A percentile compares a stretch with the other conserved stretches of the same genome.
phyloP scores from a whole-genome alignment of 345 rosid genomes.

The Physaria fendleri region DNA sequence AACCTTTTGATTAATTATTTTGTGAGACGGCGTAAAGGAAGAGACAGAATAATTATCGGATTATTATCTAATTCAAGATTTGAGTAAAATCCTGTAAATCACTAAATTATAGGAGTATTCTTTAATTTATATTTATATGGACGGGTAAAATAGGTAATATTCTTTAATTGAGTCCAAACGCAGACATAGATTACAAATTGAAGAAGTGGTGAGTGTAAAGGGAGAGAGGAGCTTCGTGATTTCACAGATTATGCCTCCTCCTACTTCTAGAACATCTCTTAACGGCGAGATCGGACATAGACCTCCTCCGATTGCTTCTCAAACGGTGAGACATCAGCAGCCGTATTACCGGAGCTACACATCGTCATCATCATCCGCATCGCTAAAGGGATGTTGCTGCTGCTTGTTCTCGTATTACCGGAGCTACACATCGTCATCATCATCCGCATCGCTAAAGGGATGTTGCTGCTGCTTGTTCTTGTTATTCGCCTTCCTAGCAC shows the following conservation, averaged over 20 bases:
- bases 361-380: slow-evolving; percentile 64
- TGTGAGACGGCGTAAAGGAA: not conserved
- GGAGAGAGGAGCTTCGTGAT: slow-evolving; percentile 24
- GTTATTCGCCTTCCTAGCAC: slow-evolving; percentile 73
- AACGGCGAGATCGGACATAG: slow-evolving; percentile 17
- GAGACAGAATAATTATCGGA: too few relatives aligned
- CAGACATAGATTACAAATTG: not conserved
- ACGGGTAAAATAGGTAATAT: slow-evolving; percentile 7
- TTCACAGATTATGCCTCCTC: slow-evolving; percentile 14
- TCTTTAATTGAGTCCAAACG: slow-evolving; percentile 15
- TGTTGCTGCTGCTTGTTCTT: slow-evolving; percentile 98
- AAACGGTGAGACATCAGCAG: slow-evolving; percentile 30
- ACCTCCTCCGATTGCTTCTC: slow-evolving; percentile 10
- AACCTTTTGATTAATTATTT: not conserved
- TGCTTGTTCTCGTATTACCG: slow-evolving; percentile 75
- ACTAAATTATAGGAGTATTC: too few relatives aligned
- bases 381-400: slow-evolving; percentile 95
- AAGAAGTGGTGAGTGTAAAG: slow-evolving; percentile 16
- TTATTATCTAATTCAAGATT: too few relatives aligned
- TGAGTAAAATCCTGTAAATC: not conserved
- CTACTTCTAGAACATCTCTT: slow-evolving; percentile 16
- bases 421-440: slow-evolving; percentile 43
- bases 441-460: slow-evolving; percentile 82
- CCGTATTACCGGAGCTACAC: slow-evolving; percentile 35
- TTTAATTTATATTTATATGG: not conserved